These are phyloP conservation scores for Allium sativum DNA, from an alignment of 106 monocot species.

Conservation along the genomic window DNA sequence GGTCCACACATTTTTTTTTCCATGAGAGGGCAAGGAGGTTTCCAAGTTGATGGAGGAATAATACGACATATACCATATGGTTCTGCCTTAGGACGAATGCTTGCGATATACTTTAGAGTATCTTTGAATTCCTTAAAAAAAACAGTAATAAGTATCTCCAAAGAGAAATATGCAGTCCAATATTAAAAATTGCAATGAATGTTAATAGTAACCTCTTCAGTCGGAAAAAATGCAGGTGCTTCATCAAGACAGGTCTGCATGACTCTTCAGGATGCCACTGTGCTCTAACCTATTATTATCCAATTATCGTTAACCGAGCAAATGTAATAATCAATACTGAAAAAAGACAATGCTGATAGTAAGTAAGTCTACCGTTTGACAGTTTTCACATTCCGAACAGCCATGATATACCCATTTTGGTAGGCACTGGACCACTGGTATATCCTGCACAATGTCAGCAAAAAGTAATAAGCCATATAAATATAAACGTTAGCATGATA, in stretches of 20 bases:
- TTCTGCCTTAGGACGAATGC: conserved; percentile 59
- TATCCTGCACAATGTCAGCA: conserved; percentile 12
- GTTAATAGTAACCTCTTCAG: conserved; percentile 45
- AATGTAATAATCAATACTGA: too few relatives aligned
- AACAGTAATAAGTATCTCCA: too few relatives aligned
- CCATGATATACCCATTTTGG: conserved; percentile 70
- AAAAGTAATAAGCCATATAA: too few relatives aligned
- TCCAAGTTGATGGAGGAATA: conserved; percentile 84
- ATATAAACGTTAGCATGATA: too few relatives aligned
- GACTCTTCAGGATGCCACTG: conserved; percentile 59
- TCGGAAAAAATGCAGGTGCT: conserved; percentile 81
- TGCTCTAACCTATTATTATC: conserved; percentile 39
- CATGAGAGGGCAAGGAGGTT: conserved; percentile 80
- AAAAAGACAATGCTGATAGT: not conserved
- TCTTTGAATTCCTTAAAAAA: conserved; percentile 73
- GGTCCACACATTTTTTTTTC: conserved; percentile 50
- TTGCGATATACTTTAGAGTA: conserved; percentile 67
- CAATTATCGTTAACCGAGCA: too few relatives aligned
- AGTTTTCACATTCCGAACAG: conserved; percentile 45
- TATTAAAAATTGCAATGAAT: too few relatives aligned
- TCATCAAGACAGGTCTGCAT: conserved; percentile 55
- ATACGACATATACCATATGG: conserved; percentile 86
- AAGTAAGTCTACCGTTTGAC: conserved; percentile 53
- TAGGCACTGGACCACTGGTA: conserved; percentile 15
- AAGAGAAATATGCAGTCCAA: not conserved